Base-by-base conservation (phyloP, 345 rosid species). In the Sonneratia alba region DNA sequence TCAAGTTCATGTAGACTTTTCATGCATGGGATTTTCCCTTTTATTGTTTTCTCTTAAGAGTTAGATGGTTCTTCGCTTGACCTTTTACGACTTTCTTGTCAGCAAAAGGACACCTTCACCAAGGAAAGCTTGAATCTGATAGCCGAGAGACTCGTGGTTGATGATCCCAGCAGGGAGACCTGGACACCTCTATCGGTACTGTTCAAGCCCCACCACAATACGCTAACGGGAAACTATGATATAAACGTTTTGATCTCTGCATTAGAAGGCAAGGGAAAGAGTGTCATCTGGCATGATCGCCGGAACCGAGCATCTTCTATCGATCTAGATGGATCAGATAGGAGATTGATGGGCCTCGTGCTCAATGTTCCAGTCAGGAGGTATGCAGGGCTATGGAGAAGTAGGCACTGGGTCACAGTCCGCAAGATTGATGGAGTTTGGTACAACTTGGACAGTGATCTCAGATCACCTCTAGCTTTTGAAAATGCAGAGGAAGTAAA, bases 361-460 rank as follows among this genome's bases (percentile, higher is more conserved):
- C 80, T 91, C 72, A 91, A 96, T 81, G 81, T 89, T 76, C 90
- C 88, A 0, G 88, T 90, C 19, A 86, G 80, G 69, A 70, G 91
- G 70, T 87, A 85, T 62, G 91, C 84, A 22, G 97, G 97, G 76
- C 79, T 92, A 42, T 92, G 99, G 95, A 88, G 80, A 80, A 65
- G 90, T 72, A 87, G 99, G 78, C 98, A 89, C 81, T 91, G 99
- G 99, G 80, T 89, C 70, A 79, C 92, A 8, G 6, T 92, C 83
- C 88, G 90, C 70, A 85, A 83, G 78, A 87, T 89, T 72, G 81
- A 74, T 72, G 97, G 93, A 69, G 79, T 86, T 67, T 92, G 97
- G 98, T 92, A 90, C 82, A 92, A 91, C 72, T 79, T 92, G 85
- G 98, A 91, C 65, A 91, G 98, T 82, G 96, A 96, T 81, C 92